Percentiles rank a stretch among this genome's conserved stretches.
phyloP scores from a whole-genome alignment of 2,329 filamentous ascomycete species.

The Dryadomyces quercus-mongolicae region DNA sequence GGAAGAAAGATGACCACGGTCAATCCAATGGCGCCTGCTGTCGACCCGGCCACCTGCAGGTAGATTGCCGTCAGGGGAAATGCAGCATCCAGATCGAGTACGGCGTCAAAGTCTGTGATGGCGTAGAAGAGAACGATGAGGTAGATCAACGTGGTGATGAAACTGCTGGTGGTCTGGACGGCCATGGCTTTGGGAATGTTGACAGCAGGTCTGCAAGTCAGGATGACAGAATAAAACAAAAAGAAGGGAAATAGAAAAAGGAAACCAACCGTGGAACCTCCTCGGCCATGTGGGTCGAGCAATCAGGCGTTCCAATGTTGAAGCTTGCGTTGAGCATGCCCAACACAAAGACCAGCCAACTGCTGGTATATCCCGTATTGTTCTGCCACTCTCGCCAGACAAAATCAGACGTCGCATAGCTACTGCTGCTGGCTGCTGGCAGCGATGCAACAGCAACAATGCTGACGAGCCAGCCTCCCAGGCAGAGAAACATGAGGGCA shows the following conservation, averaged over 20 bases:
- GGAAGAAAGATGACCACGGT: constrained; percentile 9
- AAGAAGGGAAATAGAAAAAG: no score
- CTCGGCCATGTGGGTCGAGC: not conserved
- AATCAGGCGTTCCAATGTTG: not conserved
- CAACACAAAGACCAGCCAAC: not conserved
- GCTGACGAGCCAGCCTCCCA: not conserved
- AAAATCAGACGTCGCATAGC: not conserved
- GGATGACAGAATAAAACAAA: no score
- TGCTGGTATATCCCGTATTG: not conserved
- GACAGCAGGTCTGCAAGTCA: no score
- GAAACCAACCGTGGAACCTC: not conserved
- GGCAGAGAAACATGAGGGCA: not conserved
- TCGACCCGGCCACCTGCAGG: not conserved
- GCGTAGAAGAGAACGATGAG: not conserved
- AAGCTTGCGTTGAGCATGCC: not conserved
- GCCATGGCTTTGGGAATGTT: not conserved
- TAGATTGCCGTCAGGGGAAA: not conserved
- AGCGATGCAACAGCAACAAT: not conserved
- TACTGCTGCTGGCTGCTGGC: not conserved
- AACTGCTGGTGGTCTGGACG: not conserved
- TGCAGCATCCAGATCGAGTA: not conserved
- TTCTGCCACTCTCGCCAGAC: not conserved
- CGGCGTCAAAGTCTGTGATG: not conserved
- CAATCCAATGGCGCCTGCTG: not conserved
- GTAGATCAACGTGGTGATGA: not conserved